A percentile compares a stretch with the other conserved stretches of the same genome.
These are phyloP conservation scores for Pulveroboletus sp. DNA, from an alignment of 768 basidiomycete genomes.

Conservation along the genomic window DNA sequence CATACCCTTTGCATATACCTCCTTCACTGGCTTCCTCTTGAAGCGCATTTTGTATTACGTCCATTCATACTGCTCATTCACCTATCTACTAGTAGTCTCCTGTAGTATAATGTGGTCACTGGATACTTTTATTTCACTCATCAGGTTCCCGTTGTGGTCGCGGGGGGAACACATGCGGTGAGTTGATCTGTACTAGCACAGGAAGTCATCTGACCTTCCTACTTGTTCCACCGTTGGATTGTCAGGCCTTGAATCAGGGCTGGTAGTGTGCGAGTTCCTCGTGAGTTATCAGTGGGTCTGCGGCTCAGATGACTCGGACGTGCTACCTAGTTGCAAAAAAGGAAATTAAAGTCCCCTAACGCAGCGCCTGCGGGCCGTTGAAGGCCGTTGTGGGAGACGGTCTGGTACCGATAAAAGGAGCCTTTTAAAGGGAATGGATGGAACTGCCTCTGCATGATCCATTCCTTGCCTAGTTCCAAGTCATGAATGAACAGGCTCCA, in stretches of 20 bases:
- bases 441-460: neutral
- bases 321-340: no score
- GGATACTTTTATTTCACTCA: neutral
- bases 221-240: neutral
- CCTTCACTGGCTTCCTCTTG: conserved; percentile 6
- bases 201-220: neutral
- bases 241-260: neutral
- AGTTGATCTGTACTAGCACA: neutral
- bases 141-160: neutral
- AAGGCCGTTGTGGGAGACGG: neutral
- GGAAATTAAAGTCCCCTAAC: no score
- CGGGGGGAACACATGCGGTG: neutral
- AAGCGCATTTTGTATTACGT: conserved; percentile 11
- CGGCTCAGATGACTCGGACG: neutral
- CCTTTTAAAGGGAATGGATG: neutral
- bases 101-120: conserved; percentile 8
- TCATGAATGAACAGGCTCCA: neutral
- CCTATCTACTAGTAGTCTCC: conserved; percentile 19
- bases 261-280: neutral
- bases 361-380: neutral
- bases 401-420: neutral
- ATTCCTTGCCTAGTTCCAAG: neutral
- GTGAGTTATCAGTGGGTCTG: neutral
- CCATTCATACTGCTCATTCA: conserved; percentile 14
- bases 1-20: conserved; percentile 29